Evolutionary conservation across 257 asterid species (phyloP), one percentile per base, ranked within the genome.

Genomic region (Nemophila menziesii): DNA sequence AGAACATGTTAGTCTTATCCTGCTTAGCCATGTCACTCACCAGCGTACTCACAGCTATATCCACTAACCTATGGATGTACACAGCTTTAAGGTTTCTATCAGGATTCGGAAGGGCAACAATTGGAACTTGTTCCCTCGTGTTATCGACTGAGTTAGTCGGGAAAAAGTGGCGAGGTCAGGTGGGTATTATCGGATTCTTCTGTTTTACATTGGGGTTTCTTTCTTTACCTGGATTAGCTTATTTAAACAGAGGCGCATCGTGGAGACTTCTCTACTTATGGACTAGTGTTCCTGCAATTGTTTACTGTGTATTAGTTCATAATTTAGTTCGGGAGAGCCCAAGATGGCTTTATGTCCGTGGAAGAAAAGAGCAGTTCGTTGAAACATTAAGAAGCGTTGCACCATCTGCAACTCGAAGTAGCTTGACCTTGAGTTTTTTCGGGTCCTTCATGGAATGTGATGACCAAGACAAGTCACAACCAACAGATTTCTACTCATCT

Each of bases 271-370:
- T 78, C 0, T 85, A 85, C 29, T 13, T 78, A 2, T 81, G 70
- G 74, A 81, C 79, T 0, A 71, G 70, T 1, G 33, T 63, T 1
- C 96, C 93, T 0, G 36, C 79, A 0, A 37, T 71, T 9, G 0
- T 78, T 0, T 73, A 78, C 52, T 53, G 80, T 0, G 0, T 73
- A 1, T 2, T 66, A 0, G 46, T 75, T 1, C 20, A 51, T 16
- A 48, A 66, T 10, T 36, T 65, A 0, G 92, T 63, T 0, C 48
- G 54, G 0, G 93, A 85, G 23, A 80, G 93, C 0, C 96, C 96
- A 0, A 65, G 93, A 22, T 85, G 93, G 96, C 80, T 85, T 6
- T 75, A 55, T 49, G 51, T 80, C 33, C 71, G 60, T 22, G 93
- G 93, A 1, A 19, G 70, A 1, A 76, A 65, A 14, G 55, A 62